Base-by-base conservation (phyloP, 208 protist genomes). In the Kentomonas sorsogonicus region DNA sequence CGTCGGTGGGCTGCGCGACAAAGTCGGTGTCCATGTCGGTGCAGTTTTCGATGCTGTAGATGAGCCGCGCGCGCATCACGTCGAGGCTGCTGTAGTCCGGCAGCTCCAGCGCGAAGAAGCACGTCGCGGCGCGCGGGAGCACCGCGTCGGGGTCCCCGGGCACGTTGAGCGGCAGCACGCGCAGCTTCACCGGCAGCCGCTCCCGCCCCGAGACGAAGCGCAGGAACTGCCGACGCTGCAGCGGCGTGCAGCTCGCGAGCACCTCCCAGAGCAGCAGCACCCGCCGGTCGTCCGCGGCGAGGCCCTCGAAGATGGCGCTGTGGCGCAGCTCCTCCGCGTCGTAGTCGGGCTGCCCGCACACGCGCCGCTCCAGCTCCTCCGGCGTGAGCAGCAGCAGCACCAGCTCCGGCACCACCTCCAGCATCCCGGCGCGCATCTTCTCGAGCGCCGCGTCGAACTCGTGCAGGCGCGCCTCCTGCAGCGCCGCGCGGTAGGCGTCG, bases 1-100 rank as follows among this genome's bases (percentile, higher is more conserved):
- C 81, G 53, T 94, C 81, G 25, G 84, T 77, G 43, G 81, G 73
- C 18, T 77, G 76, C 11, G 87, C 89, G 47, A 82, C 78, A 60
- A 96, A 96, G 66, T 97, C 91, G 13, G 85, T 93, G 73, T 98
- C 96, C 60, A 98, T 98, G 55, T 93, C 89, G 5, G 71, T 72
- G 56, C 97, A 98, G 73, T 97, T 94, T 53, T 92, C 81, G 50
- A 98, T 97, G 58, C 94, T 95, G 79, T 97, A 98, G 55, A 91
- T 91, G 23, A 98, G 79, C 65, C 96, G 97, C 36, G 70, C 66
- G 69, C 91, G 91, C 81, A 97, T 87, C 22, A 96, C 79, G n/a
- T 96, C 91, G 15, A 96, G 62, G 0, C 77, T 84, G 56, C 83
- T 93, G 74, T 98, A 98, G 60, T 96, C 79, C 6, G 97, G 97